Conservation (phyloP, 177 flowering plant genomes). For the Telopea speciosissima region DNA sequence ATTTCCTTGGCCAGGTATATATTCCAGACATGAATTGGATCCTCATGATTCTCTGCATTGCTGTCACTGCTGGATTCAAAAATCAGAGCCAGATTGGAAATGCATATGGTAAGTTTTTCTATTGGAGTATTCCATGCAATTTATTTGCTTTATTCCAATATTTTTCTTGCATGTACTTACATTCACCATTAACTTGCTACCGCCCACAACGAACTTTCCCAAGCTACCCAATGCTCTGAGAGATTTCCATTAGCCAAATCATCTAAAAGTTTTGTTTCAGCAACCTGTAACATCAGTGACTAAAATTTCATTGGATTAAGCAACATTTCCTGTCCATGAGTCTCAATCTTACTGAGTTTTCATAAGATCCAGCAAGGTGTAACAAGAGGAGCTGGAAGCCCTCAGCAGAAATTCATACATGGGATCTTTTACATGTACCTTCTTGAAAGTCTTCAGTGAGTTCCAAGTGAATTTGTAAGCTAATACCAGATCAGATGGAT, state of each 20-base stretch:
- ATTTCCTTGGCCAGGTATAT: slow-evolving; percentile 75
- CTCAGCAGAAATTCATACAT: no score
- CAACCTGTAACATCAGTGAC: background rate
- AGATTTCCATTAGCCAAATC: background rate
- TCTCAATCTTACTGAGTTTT: background rate
- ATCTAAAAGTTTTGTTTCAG: background rate
- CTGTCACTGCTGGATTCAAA: slow-evolving; percentile 76
- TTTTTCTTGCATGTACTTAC: background rate
- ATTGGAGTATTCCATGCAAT: background rate
- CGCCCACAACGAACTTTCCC: background rate
- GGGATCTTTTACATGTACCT: background rate
- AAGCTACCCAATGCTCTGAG: background rate
- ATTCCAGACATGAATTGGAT: slow-evolving; percentile 92
- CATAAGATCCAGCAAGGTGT: background rate
- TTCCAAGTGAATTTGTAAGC: no score
- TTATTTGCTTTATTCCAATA: background rate
- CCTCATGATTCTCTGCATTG: slow-evolving; percentile 82
- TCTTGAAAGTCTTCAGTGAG: no score
- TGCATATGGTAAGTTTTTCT: slow-evolving; percentile 57
- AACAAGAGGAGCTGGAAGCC: no score
- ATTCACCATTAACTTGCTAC: background rate
- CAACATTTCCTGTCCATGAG: background rate
- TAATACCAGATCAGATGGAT: no score
- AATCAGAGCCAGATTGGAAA: slow-evolving; percentile 86
- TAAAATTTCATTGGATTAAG: background rate